A percentile compares a stretch with the other conserved stretches of the same genome.
Conservation (phyloP, 495 filamentous ascomycete genomes). For the Tuber borchii region DNA sequence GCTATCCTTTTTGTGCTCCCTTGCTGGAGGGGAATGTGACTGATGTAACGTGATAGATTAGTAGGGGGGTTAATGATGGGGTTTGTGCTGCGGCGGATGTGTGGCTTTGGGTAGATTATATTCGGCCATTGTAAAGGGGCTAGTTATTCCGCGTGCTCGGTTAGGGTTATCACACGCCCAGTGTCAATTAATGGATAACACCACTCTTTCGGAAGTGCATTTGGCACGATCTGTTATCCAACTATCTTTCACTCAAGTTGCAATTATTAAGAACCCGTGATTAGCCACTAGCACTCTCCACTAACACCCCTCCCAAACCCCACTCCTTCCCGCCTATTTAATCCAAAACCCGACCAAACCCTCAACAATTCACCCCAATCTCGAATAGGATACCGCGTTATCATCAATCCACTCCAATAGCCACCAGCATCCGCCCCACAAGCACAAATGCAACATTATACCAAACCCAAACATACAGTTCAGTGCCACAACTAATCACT, state of each 20-base stretch:
- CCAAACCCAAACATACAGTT: no score
- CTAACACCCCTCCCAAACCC: not conserved
- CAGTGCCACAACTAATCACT: no score
- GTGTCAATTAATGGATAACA: not conserved
- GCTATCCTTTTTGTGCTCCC: not conserved
- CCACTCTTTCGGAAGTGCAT: not conserved
- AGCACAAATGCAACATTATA: no score
- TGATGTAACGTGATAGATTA: not conserved
- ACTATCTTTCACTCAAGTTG: not conserved
- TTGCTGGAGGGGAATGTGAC: not conserved
- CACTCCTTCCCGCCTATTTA: not conserved
- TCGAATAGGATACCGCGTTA: not conserved
- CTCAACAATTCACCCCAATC: not conserved
- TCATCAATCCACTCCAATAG: no score
- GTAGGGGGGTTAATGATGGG: not conserved
- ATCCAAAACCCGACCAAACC: not conserved
- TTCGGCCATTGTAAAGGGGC: not conserved
- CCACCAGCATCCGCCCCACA: no score
- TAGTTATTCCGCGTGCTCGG: not conserved
- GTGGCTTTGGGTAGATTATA: not conserved
- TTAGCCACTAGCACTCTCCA: not conserved
- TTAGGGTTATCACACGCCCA: not conserved
- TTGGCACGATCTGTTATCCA: not conserved
- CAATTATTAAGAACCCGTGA: not conserved
- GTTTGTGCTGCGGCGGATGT: not conserved